Conservation (phyloP, 305 asterid genomes). For the Ajuga reptans region DNA sequence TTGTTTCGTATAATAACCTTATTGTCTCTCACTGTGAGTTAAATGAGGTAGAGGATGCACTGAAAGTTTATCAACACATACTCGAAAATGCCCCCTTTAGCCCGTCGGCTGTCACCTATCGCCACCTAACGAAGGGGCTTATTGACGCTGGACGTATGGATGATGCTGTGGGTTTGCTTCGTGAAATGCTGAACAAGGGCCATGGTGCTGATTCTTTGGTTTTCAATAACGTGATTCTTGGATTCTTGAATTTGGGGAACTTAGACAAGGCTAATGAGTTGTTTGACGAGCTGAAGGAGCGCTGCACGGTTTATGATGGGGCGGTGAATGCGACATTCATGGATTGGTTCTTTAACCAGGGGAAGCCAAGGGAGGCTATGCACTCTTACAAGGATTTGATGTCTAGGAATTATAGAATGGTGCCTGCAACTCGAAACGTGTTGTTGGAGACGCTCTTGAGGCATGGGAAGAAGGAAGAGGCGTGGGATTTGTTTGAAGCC, state of each 20-base stretch:
- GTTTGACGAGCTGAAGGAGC: slow-evolving; percentile 81
- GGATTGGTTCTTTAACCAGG: slow-evolving; percentile 87
- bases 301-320: slow-evolving; percentile 81
- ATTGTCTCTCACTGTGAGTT: slow-evolving; percentile 66
- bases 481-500: slow-evolving; percentile 64
- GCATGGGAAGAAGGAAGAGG: slow-evolving; percentile 70
- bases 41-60: slow-evolving; percentile 60
- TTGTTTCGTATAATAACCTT: slow-evolving; percentile 62
- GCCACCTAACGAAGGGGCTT: slow-evolving; percentile 79
- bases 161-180: slow-evolving; percentile 56
- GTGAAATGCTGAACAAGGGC: slow-evolving; percentile 79
- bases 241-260: slow-evolving; percentile 60
- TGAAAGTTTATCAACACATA: slow-evolving; percentile 46
- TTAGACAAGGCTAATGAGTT: slow-evolving; percentile 70
- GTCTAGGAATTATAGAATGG: slow-evolving; percentile 56
- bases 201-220: slow-evolving; percentile 93
- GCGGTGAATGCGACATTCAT: slow-evolving; percentile 80
- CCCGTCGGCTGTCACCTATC: slow-evolving; percentile 70
- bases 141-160: slow-evolving; percentile 47
- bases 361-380: slow-evolving; percentile 76
- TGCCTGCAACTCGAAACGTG: slow-evolving; percentile 73
- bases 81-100: slow-evolving; percentile 59
- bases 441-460: slow-evolving; percentile 62
- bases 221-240: slow-evolving; percentile 70
- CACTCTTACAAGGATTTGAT: slow-evolving; percentile 68